A percentile compares a stretch with the other conserved stretches of the same genome.
Conservation (phyloP, 164 flowering plant species). For the Magnolia officinalis region DNA sequence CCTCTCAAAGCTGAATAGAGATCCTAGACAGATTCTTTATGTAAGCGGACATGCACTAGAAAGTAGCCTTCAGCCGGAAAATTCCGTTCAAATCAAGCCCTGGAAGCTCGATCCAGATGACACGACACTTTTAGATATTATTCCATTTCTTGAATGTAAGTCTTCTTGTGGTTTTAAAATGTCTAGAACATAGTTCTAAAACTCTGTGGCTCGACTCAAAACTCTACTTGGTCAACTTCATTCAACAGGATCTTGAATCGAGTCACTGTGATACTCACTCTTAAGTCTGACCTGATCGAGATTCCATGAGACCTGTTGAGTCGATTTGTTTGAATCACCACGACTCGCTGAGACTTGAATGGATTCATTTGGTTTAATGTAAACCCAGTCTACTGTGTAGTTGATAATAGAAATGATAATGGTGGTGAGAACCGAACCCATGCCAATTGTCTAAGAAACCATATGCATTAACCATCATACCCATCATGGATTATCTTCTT, state of each 20-base stretch:
- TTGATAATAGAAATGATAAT: no score
- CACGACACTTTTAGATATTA: conserved; percentile 76
- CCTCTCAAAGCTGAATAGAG: conserved; percentile 81
- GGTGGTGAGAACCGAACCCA: no score
- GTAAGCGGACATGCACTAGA: conserved; percentile 81
- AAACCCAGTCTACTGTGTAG: no score
- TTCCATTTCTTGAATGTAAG: conserved; percentile 92
- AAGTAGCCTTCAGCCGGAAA: conserved; percentile 77
- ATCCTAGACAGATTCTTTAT: conserved; percentile 72
- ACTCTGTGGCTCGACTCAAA: neutral
- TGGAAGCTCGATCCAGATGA: conserved; percentile 74
- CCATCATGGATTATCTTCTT: no score
- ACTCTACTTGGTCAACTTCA: neutral
- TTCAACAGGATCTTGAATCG: neutral
- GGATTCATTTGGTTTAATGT: no score
- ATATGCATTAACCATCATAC: no score
- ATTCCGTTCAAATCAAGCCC: conserved; percentile 63
- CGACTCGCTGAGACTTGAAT: neutral
- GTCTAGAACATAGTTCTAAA: neutral
- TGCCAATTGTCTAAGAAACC: no score
- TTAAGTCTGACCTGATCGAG: neutral
- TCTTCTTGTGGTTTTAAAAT: neutral
- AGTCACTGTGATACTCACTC: no score
- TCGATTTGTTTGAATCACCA: neutral
- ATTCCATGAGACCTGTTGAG: neutral